A percentile compares a stretch with the other conserved stretches of the same genome.
Conservation (phyloP, 176 grass and related monocot species). For the Musa beccarii region DNA sequence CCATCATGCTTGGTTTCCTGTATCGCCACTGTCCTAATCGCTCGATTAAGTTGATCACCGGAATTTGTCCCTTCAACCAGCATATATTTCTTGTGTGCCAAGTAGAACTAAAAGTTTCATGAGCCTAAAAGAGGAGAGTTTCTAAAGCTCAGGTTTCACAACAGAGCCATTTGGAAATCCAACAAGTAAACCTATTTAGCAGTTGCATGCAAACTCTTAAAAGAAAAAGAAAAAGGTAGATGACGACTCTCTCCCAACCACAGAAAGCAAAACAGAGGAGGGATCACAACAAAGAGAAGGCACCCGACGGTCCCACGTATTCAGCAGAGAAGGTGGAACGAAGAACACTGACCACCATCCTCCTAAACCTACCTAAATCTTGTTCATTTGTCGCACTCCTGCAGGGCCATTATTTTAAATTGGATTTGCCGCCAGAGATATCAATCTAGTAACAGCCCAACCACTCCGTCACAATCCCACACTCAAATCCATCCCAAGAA, state of each 20-base stretch:
- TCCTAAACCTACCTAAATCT: conserved; percentile 65
- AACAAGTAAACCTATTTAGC: neutral
- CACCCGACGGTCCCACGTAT: neutral
- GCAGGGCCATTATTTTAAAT: neutral
- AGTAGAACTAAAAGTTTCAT: neutral
- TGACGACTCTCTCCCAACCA: neutral
- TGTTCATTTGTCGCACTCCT: conserved; percentile 57
- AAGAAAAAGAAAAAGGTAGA: neutral
- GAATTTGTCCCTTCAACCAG: too few relatives aligned
- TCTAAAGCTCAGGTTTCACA: neutral
- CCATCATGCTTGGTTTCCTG: conserved; percentile 16
- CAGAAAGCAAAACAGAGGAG: conserved; percentile 20
- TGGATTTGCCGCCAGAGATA: too few relatives aligned
- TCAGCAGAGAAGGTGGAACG: too few relatives aligned
- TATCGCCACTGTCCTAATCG: too few relatives aligned
- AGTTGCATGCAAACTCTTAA: too few relatives aligned
- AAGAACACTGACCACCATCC: neutral
- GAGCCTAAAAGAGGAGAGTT: neutral
- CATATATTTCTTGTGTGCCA: too few relatives aligned
- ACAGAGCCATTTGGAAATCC: neutral
- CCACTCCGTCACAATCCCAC: too few relatives aligned
- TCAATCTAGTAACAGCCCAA: too few relatives aligned
- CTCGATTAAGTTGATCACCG: neutral
- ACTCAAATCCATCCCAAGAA: too few relatives aligned
- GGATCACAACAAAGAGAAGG: neutral